Base-by-base conservation (phyloP, 2,329 filamentous ascomycete genomes). In the Curvularia sp. region DNA sequence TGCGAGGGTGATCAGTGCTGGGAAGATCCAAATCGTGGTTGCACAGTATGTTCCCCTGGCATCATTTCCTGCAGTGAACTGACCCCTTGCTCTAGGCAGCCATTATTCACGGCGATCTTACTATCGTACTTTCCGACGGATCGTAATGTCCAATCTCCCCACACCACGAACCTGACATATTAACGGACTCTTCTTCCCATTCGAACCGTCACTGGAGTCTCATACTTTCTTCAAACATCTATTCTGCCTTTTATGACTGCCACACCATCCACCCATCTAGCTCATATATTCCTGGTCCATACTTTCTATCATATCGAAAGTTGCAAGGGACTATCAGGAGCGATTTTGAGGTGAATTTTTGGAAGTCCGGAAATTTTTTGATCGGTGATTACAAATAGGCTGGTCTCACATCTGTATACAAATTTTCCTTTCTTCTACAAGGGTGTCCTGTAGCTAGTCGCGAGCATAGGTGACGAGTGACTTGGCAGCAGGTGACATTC, bases 11-110 rank as follows among this genome's bases (percentile, higher is more conserved):
- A 74, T 30, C 79, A 80, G 56, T 81, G 79, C 58, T 73, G 72
- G 61, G 60, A 62, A 26, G 74, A 78, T 58, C 83, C 80, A 63
- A 74, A 78, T 59, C 82, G 80, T 62, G 92, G 92, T 60, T 96
- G 92, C 86, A 96, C 92, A 50, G 92, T 95, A 88, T 85, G 90
- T 61, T 9, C 6, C 26, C 2, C 3, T 12, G 20, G 5, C 28
- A 6, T 8, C 24, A 8, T 10, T 15, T 12, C 28, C 31, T 47
- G 47, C 54, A 33, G 20, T 33, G 1, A 5, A 46, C n/a, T 60
- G 12, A 54, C n/a, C 8, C 5, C 41, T 7, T 5, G 3, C 26
- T 39, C 26, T 39, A 74, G 71, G 70, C 72, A 28, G 65, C 66
- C 7, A 56, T 68, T 31, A 63, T 58, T 10, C 49, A 64, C 24